Percentiles rank a stretch among this genome's conserved stretches.
Conservation (phyloP, 2,329 filamentous ascomycete genomes). For the Talaromyces amestolkiae region DNA sequence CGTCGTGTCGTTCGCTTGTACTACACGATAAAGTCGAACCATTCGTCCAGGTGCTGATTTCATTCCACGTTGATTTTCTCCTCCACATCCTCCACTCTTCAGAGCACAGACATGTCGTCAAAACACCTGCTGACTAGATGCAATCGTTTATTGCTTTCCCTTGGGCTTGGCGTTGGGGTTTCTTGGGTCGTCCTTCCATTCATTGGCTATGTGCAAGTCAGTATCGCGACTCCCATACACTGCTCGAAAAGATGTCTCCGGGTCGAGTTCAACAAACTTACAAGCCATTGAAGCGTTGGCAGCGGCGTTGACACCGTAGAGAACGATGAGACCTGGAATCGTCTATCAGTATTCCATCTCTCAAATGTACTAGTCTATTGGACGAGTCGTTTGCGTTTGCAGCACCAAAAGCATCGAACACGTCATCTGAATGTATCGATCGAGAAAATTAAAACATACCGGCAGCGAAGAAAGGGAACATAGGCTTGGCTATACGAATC, state of each 20-base stretch:
- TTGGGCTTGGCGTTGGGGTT: slow-evolving; percentile 56
- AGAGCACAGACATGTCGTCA: background rate
- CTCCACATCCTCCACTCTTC: background rate
- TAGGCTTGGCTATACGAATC: slow-evolving; percentile 68
- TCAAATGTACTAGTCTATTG: background rate
- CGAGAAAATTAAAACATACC: slow-evolving; percentile 60
- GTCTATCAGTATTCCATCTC: slow-evolving; percentile 16
- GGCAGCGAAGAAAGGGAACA: slow-evolving; percentile 90
- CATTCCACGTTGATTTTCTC: background rate
- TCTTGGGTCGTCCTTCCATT: slow-evolving; percentile 96
- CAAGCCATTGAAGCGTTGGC: slow-evolving; percentile 74
- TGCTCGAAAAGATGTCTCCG: background rate
- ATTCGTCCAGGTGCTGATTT: background rate
- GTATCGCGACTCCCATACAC: background rate
- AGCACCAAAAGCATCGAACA: background rate
- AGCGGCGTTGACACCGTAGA: slow-evolving; percentile 86
- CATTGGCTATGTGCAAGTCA: slow-evolving; percentile 62
- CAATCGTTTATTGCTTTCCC: slow-evolving; percentile 15
- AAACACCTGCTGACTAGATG: background rate
- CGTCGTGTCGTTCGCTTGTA: background rate
- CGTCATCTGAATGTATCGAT: background rate
- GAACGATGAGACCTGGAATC: slow-evolving; percentile 70
- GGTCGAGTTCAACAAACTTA: slow-evolving; percentile 52
- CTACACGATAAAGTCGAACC: background rate
- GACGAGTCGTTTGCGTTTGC: background rate